Percentiles rank a stretch among this genome's conserved stretches.
phyloP scores from a whole-genome alignment of 352 stramenopile species.

The Phytopythium mirpurense region DNA sequence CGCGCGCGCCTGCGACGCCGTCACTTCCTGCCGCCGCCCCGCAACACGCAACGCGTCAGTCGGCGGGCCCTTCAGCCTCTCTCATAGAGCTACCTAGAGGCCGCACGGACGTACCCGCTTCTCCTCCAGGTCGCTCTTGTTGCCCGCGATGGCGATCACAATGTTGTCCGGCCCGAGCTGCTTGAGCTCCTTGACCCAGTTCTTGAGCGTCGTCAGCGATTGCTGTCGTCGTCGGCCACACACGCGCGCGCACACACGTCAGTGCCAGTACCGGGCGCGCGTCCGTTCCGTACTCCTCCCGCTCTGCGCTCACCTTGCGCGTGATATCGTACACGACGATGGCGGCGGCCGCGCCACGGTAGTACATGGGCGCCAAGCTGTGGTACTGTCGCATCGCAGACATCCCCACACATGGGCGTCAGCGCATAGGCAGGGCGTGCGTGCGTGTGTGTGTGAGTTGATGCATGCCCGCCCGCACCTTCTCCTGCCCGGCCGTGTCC shows the following conservation, averaged over 20 bases:
- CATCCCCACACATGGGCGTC: not conserved
- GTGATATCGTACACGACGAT: conserved; percentile 99
- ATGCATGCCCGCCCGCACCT: too few relatives aligned
- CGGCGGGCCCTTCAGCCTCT: not conserved
- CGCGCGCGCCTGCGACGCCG: conserved; percentile 72
- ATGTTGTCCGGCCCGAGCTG: conserved; percentile 91
- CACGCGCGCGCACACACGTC: not conserved
- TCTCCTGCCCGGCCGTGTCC: conserved; percentile 98
- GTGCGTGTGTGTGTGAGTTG: too few relatives aligned
- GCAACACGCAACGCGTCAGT: not conserved
- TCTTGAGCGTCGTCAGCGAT: conserved; percentile 92
- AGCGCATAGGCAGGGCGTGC: not conserved
- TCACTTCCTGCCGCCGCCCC: conserved; percentile 60
- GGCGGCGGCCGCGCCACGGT: conserved; percentile 94
- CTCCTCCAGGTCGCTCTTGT: conserved; percentile 92
- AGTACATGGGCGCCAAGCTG: conserved; percentile 98
- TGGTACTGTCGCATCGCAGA: conserved; percentile 75
- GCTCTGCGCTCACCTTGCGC: conserved; percentile 64
- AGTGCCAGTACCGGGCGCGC: too few relatives aligned
- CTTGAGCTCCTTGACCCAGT: conserved; percentile 94
- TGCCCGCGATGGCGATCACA: conserved; percentile 94
- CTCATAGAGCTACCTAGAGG: too few relatives aligned
- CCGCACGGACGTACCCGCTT: conserved; percentile 60
- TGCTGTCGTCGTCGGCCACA: conserved; percentile 30
- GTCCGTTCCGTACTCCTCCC: not conserved